Conservation (phyloP, 2,329 filamentous ascomycete genomes). For the Alternaria hordeiaustralica region DNA sequence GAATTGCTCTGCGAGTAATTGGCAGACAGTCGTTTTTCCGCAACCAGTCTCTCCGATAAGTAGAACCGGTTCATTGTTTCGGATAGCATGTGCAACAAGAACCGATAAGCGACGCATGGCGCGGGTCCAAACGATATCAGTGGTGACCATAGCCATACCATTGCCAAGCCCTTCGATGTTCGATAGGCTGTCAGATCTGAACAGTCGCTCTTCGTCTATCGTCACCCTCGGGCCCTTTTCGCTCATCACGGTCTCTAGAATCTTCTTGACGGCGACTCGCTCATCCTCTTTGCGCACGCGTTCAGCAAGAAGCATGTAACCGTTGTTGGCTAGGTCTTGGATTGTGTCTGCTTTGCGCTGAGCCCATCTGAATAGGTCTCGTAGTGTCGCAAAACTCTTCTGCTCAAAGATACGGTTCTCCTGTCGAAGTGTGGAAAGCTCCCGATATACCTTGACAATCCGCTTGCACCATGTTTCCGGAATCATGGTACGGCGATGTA, state of each 20-base stretch:
- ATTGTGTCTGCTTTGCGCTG: constrained; percentile 82
- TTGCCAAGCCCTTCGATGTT: constrained; percentile 46
- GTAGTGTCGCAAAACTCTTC: constrained; percentile 93
- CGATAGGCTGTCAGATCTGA: constrained; percentile 57
- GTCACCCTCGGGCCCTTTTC: constrained; percentile 64
- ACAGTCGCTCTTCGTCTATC: constrained; percentile 76
- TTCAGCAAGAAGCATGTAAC: constrained; percentile 95
- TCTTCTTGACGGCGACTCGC: constrained; percentile 78
- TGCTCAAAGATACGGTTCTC: constrained; percentile 93
- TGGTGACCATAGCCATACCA: constrained; percentile 19
- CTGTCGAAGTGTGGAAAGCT: constrained; percentile 87
- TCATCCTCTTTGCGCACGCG: constrained; percentile 92
- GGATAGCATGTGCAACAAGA: constrained; percentile 83
- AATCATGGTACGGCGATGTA: constrained; percentile 86
- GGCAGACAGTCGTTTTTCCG: constrained; percentile 96
- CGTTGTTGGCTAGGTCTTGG: constrained; percentile 87
- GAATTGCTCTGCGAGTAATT: constrained; percentile 84
- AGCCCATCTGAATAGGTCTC: constrained; percentile 97
- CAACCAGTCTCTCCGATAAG: constrained; percentile 97
- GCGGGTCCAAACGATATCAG: constrained; percentile 83
- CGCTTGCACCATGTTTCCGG: constrained; percentile 88
- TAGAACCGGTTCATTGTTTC: constrained; percentile 91
- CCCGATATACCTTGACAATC: constrained; percentile 93
- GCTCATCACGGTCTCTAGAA: constrained; percentile 89
- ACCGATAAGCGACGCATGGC: constrained; percentile 93